Conservation (phyloP, 208 protist species). For the Phytomonas francai region DNA sequence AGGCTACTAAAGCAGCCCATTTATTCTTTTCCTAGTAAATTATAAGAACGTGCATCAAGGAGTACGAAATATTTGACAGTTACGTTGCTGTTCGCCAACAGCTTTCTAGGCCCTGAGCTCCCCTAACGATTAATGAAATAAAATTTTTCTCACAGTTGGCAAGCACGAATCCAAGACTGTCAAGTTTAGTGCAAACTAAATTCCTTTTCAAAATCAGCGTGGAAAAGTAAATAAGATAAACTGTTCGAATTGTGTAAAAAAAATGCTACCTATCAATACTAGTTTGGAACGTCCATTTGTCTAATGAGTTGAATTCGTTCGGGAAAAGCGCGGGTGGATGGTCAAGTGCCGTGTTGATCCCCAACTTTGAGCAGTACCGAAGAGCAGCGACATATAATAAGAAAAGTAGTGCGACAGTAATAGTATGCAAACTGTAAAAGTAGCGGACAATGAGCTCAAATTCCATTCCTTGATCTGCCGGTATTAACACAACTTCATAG, state of each 20-base stretch:
- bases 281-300: background rate
- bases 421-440: background rate
- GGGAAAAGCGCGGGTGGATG: background rate
- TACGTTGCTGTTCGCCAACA: background rate
- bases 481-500: background rate
- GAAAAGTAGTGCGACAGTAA: background rate
- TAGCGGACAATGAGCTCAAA: background rate
- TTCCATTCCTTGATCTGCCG: background rate
- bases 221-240: background rate
- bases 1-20: background rate
- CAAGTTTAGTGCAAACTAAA: background rate
- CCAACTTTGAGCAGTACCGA: background rate
- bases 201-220: background rate
- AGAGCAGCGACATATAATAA: background rate
- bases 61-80: background rate
- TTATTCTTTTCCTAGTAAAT: background rate
- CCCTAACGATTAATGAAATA: background rate
- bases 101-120: background rate
- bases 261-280: background rate
- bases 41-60: background rate
- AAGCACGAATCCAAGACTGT: background rate
- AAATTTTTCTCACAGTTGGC: background rate
- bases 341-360: background rate
- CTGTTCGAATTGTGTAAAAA: background rate
- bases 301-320: background rate